These are phyloP conservation scores for Aspergillus brunneoviolaceus DNA, from an alignment of 2,329 filamentous ascomycete species.

Conservation along the genomic window DNA sequence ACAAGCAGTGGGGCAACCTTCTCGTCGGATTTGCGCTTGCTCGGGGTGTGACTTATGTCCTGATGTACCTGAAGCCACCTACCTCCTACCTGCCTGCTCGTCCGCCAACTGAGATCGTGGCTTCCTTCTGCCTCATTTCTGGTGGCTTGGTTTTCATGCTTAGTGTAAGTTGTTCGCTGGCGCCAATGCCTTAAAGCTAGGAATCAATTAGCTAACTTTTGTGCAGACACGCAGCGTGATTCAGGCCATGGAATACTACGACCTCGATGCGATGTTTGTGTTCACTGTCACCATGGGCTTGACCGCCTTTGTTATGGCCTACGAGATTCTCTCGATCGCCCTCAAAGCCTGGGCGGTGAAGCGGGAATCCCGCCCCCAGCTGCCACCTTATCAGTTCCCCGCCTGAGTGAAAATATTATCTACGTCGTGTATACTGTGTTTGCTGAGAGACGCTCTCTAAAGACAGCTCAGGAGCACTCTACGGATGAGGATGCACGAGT, in stretches of 20 bases:
- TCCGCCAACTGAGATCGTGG: conserved; percentile 85
- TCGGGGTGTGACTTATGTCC: conserved; percentile 74
- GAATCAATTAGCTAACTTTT: conserved; percentile 23
- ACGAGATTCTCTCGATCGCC: conserved; percentile 73
- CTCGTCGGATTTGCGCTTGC: conserved; percentile 78
- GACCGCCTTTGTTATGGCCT: conserved; percentile 81
- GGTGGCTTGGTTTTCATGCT: conserved; percentile 92
- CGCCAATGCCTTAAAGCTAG: background rate
- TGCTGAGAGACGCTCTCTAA: background rate
- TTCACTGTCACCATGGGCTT: conserved; percentile 87
- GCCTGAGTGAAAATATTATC: conserved; percentile 8
- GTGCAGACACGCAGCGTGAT: conserved; percentile 71
- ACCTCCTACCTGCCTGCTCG: conserved; percentile 76
- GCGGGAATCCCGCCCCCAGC: conserved; percentile 37
- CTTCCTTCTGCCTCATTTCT: conserved; percentile 80
- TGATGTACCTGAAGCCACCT: conserved; percentile 77
- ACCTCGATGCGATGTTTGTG: conserved; percentile 86
- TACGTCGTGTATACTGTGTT: background rate
- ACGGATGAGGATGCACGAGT: conserved; percentile 6
- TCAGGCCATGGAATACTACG: conserved; percentile 70
- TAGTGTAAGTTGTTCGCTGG: conserved; percentile 60
- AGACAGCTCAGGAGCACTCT: background rate
- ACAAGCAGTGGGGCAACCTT: conserved; percentile 89
- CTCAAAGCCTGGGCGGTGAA: conserved; percentile 81
- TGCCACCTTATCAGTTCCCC: conserved; percentile 33